Base-by-base conservation (phyloP, 2,329 filamentous ascomycete genomes). In the Aspergillus clavatus region DNA sequence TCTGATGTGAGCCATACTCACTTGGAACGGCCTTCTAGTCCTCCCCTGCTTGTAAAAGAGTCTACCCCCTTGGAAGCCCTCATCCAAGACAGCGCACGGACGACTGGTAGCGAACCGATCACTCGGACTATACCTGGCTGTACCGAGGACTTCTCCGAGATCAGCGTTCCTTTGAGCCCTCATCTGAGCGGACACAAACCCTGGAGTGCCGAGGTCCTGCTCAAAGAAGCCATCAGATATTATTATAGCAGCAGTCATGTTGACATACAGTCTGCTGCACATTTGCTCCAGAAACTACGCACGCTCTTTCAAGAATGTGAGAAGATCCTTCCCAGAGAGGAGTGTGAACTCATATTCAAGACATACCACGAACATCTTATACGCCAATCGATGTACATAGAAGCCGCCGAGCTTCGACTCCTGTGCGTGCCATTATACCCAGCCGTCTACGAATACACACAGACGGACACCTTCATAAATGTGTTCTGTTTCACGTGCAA, bases 281-380 rank as follows among this genome's bases (percentile, higher is more conserved):
- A 71, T 52, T 47, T 72, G 7, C 63, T 72, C 4, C 64, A 68
- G 21, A 71, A 67, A 44, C 46, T 71, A 29, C 67, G 69, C 42
- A 40, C 63, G 16, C 58, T 72, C 7, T 70, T 70, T 39, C 52
- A 57, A 7, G 62, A 66, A 11, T 65, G 61, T 38, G 67, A 69
- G 29, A 47, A 60, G 19, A 65, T 72, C 16, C 54, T 71, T 36
- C 66, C 67, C 1, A 65, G 63, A 27, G 58, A 67, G 42, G 77
- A 82, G 54, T 69, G 76, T 39, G 78, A 82, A 57, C 67, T 70
- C 37, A 76, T 82, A 33, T 72, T 82, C 33, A 69, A 73, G 31
- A 68, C 73, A 3, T 83, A 83, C 59, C 78, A 83, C 60, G 72
- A 75, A 40, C 76, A 78, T 45, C 68, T 84, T 8, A 51, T 70